Evolutionary conservation across 192 early-diverging fungal species (phyloP), one percentile per base, ranked within the genome.

Genomic region (Coemansia sp.): DNA sequence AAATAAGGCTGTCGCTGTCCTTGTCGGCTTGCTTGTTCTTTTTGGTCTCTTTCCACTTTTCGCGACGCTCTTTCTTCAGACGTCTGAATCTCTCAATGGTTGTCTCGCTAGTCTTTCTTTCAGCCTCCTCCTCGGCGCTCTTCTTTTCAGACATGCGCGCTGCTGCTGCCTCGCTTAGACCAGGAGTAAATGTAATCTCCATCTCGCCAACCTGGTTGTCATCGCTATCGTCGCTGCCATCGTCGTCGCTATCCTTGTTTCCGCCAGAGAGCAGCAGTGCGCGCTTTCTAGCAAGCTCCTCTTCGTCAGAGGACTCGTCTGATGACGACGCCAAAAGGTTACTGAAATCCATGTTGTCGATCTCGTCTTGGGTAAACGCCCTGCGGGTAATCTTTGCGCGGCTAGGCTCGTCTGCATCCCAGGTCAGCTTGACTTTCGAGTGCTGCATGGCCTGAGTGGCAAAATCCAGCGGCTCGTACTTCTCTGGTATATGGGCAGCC

Each of bases 141-240:
- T 84, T 88, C 64, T 85, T 83, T 33, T 84, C 80, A 56, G 90
- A 64, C 34, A 83, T 61, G 25, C 63, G 68, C 29, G 66, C 31
- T 6, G 84, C 82, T 1, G 85, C 85, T 0, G 77, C 82, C 70
- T 93, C 91, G 65, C 88, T 93, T 48, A 98, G 73, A 30, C 94
- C 96, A 29, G 96, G 94, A 16, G 91, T 86, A 68, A 99, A 99
- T 12, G 95, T 95, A 60, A 99, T 96, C 75, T 99, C 93, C 92
- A 96, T 88, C 28, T 95, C 93, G 29, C 87, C 77, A 58, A 86
- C 82, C 6, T 75, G 69, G 17, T 76, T 81, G 51, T 84, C 78
- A 51, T 80, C 77, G 36, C 82, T 76, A 20, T 61, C 54, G 17
- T 66, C 61, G 3, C 64, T 62, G 0, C 67, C 66, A 11, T 68